Evolutionary conservation across 768 basidiomycete species (phyloP).

Genomic region (Leccinum broughii): DNA sequence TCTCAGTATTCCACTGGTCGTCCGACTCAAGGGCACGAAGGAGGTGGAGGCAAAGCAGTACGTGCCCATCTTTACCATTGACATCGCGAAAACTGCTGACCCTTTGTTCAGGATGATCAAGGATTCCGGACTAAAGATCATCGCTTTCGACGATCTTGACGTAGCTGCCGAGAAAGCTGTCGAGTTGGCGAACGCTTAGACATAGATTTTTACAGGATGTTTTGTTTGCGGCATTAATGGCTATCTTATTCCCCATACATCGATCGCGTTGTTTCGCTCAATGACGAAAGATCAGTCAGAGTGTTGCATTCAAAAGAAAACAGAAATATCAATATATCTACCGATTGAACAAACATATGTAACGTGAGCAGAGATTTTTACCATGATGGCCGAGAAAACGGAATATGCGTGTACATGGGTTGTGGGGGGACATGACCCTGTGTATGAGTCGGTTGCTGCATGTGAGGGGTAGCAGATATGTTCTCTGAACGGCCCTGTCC

Average conservation of each 20-base stretch:
- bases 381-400: slow-evolving; percentile 34
- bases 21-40: slow-evolving; percentile 96
- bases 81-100: slow-evolving; percentile 2
- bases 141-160: slow-evolving; percentile 90
- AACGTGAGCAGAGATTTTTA: slow-evolving; percentile 22
- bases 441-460: slow-evolving; percentile 38
- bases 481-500: slow-evolving; percentile 50
- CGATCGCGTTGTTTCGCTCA: not conserved
- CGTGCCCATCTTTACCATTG: slow-evolving; percentile 31
- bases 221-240: slow-evolving; percentile 20
- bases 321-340: slow-evolving; percentile 37
- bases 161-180: slow-evolving; percentile 86
- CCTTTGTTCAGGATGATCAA: slow-evolving; percentile 76
- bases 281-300: slow-evolving; percentile 19
- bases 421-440: slow-evolving; percentile 29
- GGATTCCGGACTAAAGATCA: slow-evolving; percentile 90
- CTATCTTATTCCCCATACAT: slow-evolving; percentile 1
- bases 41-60: slow-evolving; percentile 94
- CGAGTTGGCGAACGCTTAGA: slow-evolving; percentile 56
- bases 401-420: slow-evolving; percentile 31
- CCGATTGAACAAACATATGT: slow-evolving; percentile 22
- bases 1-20: slow-evolving; percentile 84
- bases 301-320: slow-evolving; percentile 23
- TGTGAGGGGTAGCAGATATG: slow-evolving; percentile 40
- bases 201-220: slow-evolving; percentile 23